Evolutionary conservation across 1,284 basidiomycete species (phyloP).

Genomic region (Trichosporon coremiiforme): DNA sequence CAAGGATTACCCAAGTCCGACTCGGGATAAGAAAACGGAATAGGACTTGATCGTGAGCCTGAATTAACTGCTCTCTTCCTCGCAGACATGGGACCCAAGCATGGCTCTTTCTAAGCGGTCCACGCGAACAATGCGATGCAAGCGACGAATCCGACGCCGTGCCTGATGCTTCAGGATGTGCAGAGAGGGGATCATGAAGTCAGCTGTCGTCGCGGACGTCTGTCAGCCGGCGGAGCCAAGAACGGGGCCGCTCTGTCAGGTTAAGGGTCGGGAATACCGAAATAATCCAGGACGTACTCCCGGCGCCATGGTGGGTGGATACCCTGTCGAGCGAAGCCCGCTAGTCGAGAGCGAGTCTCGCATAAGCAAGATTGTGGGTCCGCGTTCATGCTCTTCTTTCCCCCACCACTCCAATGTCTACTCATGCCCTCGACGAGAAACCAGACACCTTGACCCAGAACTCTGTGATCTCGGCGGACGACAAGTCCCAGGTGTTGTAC

Average conservation of each 20-base stretch:
- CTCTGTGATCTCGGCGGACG: constrained; percentile 4
- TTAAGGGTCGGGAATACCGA: background rate
- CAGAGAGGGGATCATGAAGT: background rate
- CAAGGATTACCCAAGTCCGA: background rate
- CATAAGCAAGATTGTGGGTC: background rate
- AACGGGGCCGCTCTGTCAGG: background rate
- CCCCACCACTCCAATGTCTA: background rate
- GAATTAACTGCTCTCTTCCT: background rate
- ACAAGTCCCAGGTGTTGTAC: background rate
- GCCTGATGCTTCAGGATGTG: background rate
- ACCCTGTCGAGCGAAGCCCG: no score
- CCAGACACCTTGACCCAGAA: background rate
- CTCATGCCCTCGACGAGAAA: constrained; percentile 9
- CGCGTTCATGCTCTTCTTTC: no score
- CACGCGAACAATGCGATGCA: background rate
- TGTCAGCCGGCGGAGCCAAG: background rate
- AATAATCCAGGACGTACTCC: background rate
- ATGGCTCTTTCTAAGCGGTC: background rate
- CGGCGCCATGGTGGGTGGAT: background rate
- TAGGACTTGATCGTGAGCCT: background rate
- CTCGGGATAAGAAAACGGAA: background rate
- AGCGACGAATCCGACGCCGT: background rate
- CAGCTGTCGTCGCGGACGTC: no score
- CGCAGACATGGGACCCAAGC: background rate
- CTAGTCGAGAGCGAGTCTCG: no score